Evolutionary conservation across 129 eudicot species (phyloP), one percentile per base, ranked within the genome.

Genomic region (Solidago caesia): DNA sequence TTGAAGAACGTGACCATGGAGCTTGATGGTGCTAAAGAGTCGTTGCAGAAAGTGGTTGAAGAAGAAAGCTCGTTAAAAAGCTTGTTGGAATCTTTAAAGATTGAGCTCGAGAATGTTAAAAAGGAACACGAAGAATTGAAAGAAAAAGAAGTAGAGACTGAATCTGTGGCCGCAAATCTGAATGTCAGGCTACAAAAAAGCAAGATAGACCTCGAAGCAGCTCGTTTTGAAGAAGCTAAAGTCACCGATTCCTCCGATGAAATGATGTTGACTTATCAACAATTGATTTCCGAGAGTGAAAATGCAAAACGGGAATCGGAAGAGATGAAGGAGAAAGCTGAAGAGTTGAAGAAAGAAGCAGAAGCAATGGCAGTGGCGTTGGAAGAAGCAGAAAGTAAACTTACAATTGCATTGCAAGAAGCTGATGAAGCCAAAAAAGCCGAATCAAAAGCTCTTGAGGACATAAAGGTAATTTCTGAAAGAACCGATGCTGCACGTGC

Each of bases 401-500:
- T 91, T 9, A 75, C 53, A 52, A 63, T 76, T 42, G 92, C 94
- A 12, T 56, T 84, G 57, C 48, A 5, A 21, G 97, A 91, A 85
- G 96, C 92, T 2, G 92, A 85, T 63, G 97, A 89, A 84, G 94
- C 97, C 4, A 95, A 88, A 68, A 71, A 84, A 45, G 92, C 94
- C 0, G 96, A 95, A 82, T 75, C 80, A 12, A 79, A 80, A 68
- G 97, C 96, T 27, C 90, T 89, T 7, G 82, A 81, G 2, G 87
- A 85, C 64, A 85, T 91, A 33, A 80, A 81, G 71, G 42, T 77
- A 7, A 68, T 91, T 47, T 87, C 96, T 1, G 94, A 88, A 64
- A 80, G 71, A 75, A 82, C 90, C 4, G 85, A 83, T 29, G 86
- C 96, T 47, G 89, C 90, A 26, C 97, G 91, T 0, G 81, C 97